phyloP scores from a whole-genome alignment of 495 filamentous ascomycete genomes.

The Lentithecium fluviatile region DNA sequence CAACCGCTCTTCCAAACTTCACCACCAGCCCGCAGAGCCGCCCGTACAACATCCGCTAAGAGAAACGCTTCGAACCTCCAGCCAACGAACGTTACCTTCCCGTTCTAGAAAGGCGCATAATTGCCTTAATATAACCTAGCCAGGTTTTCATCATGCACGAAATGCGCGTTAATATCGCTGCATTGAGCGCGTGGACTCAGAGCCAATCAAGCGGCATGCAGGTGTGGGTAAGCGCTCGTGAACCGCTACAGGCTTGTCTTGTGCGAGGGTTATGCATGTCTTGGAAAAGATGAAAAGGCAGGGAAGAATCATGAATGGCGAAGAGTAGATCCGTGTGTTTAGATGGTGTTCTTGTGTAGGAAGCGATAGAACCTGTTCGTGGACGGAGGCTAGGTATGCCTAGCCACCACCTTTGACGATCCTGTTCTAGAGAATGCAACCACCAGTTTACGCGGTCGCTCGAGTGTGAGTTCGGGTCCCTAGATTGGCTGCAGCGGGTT shows the following conservation, averaged over 20 bases:
- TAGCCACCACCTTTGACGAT: too few relatives aligned
- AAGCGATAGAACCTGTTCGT: too few relatives aligned
- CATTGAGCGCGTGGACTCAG: not conserved
- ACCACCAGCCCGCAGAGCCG: conserved; percentile 16
- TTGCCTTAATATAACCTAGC: not conserved
- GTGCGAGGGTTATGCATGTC: too few relatives aligned
- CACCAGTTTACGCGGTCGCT: too few relatives aligned
- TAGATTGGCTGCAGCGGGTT: too few relatives aligned
- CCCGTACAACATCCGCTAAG: conserved; percentile 1
- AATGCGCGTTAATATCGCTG: not conserved
- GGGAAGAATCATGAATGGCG: too few relatives aligned
- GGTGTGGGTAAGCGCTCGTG: conserved; percentile 5
- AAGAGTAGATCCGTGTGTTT: too few relatives aligned
- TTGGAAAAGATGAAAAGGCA: too few relatives aligned
- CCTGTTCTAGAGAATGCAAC: too few relatives aligned
- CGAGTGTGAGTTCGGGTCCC: too few relatives aligned
- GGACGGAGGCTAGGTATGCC: too few relatives aligned
- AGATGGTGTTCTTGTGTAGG: too few relatives aligned
- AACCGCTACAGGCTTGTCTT: not conserved
- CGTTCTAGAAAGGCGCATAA: not conserved
- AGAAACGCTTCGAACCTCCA: not conserved
- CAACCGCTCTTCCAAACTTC: not conserved
- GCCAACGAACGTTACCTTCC: not conserved
- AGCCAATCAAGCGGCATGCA: not conserved
- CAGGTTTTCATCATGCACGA: not conserved